A percentile compares a stretch with the other conserved stretches of the same genome.
Conservation (phyloP, 2,329 filamentous ascomycete genomes). For the Tolypocladium paradoxum region DNA sequence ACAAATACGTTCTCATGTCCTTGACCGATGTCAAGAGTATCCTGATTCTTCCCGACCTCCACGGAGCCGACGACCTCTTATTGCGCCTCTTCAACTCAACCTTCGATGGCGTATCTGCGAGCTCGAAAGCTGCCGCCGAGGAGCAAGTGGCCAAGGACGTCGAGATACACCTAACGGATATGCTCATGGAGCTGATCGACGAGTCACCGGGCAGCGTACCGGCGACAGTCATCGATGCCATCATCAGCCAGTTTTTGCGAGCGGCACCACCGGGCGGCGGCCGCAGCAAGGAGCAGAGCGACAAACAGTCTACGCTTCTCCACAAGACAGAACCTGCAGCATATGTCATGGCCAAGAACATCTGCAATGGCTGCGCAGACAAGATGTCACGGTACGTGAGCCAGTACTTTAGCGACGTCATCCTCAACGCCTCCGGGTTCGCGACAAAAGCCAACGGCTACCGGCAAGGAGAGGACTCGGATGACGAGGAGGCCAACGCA, state of each 20-base stretch:
- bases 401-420: constrained; percentile 94
- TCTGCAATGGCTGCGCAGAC: constrained; percentile 81
- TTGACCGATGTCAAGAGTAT: constrained; percentile 92
- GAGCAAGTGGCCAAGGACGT: constrained; percentile 88
- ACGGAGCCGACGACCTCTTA: constrained; percentile 69
- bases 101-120: constrained; percentile 82
- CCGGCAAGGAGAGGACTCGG: constrained; percentile 50
- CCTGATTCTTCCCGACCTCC: constrained; percentile 78
- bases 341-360: constrained; percentile 91
- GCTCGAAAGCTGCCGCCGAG: constrained; percentile 61
- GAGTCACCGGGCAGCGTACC: constrained; percentile 66
- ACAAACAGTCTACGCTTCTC: constrained; percentile 72
- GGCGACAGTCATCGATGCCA: constrained; percentile 74
- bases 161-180: constrained; percentile 80
- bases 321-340: constrained; percentile 82
- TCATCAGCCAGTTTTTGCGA: constrained; percentile 90
- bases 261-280: constrained; percentile 61
- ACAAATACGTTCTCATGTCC: constrained; percentile 82
- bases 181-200: constrained; percentile 78
- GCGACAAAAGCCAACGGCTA: constrained; percentile 44
- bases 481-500: constrained; percentile 46
- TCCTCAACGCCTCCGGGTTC: constrained; percentile 70
- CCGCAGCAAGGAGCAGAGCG: constrained; percentile 54
- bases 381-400: constrained; percentile 93
- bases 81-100: constrained; percentile 74